These are phyloP conservation scores for Candida silvicultrix DNA, from an alignment of 805 yeast genomes.

Conservation along the genomic window DNA sequence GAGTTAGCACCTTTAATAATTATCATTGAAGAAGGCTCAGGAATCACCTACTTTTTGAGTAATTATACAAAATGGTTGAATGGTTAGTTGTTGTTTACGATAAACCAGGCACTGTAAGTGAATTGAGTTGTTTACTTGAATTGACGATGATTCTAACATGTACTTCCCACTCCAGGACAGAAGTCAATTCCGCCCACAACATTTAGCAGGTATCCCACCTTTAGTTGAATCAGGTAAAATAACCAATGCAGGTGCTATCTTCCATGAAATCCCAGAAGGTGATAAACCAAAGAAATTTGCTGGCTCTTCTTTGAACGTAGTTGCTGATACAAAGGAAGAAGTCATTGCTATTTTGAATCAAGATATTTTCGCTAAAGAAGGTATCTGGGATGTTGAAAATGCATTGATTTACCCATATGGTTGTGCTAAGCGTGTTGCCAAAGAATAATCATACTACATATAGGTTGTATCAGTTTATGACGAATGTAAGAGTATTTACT, in stretches of 20 bases:
- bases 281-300: slow-evolving; percentile 46
- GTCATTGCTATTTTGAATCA: slow-evolving; percentile 54
- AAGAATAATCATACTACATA: slow-evolving; percentile 12
- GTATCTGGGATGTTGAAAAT: slow-evolving; percentile 71
- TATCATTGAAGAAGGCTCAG: too few species aligned
- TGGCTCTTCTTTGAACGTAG: slow-evolving; percentile 60
- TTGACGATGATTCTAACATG: background rate
- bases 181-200: slow-evolving; percentile 43
- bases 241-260: slow-evolving; percentile 47
- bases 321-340: slow-evolving; percentile 61
- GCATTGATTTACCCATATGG: slow-evolving; percentile 52
- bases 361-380: slow-evolving; percentile 58
- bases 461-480: too few species aligned
- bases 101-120: slow-evolving; percentile 42
- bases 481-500: too few species aligned
- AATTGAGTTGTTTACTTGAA: background rate
- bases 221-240: slow-evolving; percentile 35
- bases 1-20: too few species aligned
- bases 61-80: slow-evolving; percentile 37
- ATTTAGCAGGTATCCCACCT: slow-evolving; percentile 41
- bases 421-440: slow-evolving; percentile 38
- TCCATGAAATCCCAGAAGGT: slow-evolving; percentile 34
- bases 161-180: slow-evolving; percentile 34
- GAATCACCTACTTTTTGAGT: too few species aligned
- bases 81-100: slow-evolving; percentile 69